These are phyloP conservation scores for Rhynchosporium agropyri DNA, from an alignment of 2,329 filamentous ascomycete species.

Conservation along the genomic window DNA sequence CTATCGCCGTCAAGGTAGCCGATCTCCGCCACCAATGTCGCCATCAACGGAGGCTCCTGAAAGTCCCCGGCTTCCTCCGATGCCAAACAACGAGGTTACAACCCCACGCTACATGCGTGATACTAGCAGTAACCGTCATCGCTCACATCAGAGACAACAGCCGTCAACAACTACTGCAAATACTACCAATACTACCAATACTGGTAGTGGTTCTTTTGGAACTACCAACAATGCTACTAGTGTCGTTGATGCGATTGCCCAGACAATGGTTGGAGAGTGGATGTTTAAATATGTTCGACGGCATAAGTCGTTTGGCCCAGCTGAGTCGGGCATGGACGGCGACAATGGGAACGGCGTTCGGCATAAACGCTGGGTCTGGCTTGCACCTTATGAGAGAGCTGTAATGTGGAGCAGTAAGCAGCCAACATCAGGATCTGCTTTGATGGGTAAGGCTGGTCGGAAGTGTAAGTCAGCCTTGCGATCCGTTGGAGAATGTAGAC, in stretches of 20 bases:
- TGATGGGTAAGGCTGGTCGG: slow-evolving; percentile 92
- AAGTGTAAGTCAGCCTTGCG: slow-evolving; percentile 70
- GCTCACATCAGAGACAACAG: slow-evolving; percentile 57
- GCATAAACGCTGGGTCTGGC: slow-evolving; percentile 98
- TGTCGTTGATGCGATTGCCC: slow-evolving; percentile 94
- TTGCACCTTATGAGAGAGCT: slow-evolving; percentile 92
- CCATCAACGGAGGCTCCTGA: slow-evolving; percentile 68
- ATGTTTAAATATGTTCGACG: slow-evolving; percentile 90
- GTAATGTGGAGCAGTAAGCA: slow-evolving; percentile 99
- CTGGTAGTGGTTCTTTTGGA: slow-evolving; percentile 54
- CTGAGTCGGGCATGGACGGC: slow-evolving; percentile 67
- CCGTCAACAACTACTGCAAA: slow-evolving; percentile 62
- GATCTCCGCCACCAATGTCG: slow-evolving; percentile 67
- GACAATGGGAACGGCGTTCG: slow-evolving; percentile 70
- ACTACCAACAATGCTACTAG: slow-evolving; percentile 69
- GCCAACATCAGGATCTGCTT: slow-evolving; percentile 80
- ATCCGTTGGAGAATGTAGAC: slow-evolving; percentile 23
- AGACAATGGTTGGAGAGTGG: slow-evolving; percentile 98
- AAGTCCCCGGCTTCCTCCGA: slow-evolving; percentile 71
- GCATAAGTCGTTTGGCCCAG: slow-evolving; percentile 86
- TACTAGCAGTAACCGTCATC: slow-evolving; percentile 47
- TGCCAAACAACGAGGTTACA: slow-evolving; percentile 73
- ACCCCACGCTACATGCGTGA: slow-evolving; percentile 52
- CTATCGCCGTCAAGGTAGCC: slow-evolving; percentile 54
- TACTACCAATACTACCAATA: slow-evolving; percentile 49